Evolutionary conservation across 164 flowering plant species (phyloP), one percentile per base, ranked within the genome.

Genomic region (Berberis thunbergii): DNA sequence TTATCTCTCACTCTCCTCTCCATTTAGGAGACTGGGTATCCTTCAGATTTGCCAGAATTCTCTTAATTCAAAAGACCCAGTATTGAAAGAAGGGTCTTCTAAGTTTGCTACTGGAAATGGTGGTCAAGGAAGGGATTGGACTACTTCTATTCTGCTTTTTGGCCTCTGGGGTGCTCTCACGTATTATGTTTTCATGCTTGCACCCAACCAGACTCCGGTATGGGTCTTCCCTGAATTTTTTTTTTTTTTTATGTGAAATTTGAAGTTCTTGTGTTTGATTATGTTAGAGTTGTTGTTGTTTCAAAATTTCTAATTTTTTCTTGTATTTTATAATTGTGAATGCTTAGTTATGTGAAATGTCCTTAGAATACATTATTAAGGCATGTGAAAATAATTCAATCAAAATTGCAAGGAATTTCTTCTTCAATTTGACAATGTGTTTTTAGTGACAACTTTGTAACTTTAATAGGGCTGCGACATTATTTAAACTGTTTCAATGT

Each of bases 161-260:
- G 79, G 67, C 6, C 71, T 94, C 58, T 90, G 87, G 89, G 85
- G 71, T 74, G 95, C 59, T 6, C 78, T 94, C 43, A 66, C 90
- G 77, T 90, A 79, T 74, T 94, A 93, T 68, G 88, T 83, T 66
- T 87, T 87, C 82, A 67, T 65, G 70, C 89, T 94, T 57, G 54
- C 97, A 7, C 98, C 98, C 3, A 68, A 94, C 70, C 97, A 90
- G 66, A 93, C 96, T 42, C 96, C 98, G 80, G 97, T 93, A 85
- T 26, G 58, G 7, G 6, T 63, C 57, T 42, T 6, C 9, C 40
- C 10, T 4, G 7, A 6, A 7, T 48, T 48, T 26, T 0, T 26
- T 26, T n/a, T n/a, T 26, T 2, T 48, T 53, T 9, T 9, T 48
- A 53, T 10, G n/a, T 53, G 11, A 53, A 53, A 9, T 53, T 9